These are phyloP conservation scores for Candida germanica DNA, from an alignment of 805 yeast species.

Conservation along the genomic window DNA sequence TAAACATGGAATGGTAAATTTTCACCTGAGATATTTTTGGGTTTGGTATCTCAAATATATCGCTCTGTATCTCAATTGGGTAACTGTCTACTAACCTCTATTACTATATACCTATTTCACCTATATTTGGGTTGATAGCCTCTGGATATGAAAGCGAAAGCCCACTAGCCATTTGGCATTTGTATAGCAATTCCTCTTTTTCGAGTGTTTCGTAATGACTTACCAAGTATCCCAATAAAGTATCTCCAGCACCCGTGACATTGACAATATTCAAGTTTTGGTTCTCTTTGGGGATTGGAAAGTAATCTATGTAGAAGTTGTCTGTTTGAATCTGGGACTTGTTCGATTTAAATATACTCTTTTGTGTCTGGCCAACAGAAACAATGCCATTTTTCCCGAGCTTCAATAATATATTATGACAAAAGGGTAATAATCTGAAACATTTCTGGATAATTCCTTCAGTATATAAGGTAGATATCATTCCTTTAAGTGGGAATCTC, in stretches of 20 bases:
- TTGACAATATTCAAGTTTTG: constrained; percentile 42
- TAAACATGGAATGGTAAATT: constrained; percentile 2
- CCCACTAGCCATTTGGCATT: constrained; percentile 42
- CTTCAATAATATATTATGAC: constrained; percentile 64
- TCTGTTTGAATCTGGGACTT: constrained; percentile 13
- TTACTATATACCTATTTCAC: too few species aligned
- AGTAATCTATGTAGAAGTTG: constrained; percentile 66
- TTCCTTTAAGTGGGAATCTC: constrained; percentile 25
- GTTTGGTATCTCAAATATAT: too few species aligned
- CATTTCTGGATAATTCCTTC: constrained; percentile 62
- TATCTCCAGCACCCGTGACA: constrained; percentile 90
- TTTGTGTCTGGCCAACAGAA: constrained; percentile 16
- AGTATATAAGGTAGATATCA: constrained; percentile 23
- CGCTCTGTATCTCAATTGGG: too few species aligned
- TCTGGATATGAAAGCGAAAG: constrained; percentile 13
- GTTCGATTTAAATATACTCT: constrained; percentile 24
- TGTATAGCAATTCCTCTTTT: constrained; percentile 26
- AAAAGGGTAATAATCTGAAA: constrained; percentile 69
- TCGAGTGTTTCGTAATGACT: constrained; percentile 20
- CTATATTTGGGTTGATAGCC: constrained; percentile 27
- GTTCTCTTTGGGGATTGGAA: constrained; percentile 39
- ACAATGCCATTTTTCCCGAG: constrained; percentile 66
- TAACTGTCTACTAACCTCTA: too few species aligned
- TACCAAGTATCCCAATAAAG: constrained; percentile 64
- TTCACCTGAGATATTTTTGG: too few species aligned